Percentiles rank a stretch among this genome's conserved stretches.
These are phyloP conservation scores for Wickerhamiella galacta DNA, from an alignment of 805 yeast species.

Conservation along the genomic window DNA sequence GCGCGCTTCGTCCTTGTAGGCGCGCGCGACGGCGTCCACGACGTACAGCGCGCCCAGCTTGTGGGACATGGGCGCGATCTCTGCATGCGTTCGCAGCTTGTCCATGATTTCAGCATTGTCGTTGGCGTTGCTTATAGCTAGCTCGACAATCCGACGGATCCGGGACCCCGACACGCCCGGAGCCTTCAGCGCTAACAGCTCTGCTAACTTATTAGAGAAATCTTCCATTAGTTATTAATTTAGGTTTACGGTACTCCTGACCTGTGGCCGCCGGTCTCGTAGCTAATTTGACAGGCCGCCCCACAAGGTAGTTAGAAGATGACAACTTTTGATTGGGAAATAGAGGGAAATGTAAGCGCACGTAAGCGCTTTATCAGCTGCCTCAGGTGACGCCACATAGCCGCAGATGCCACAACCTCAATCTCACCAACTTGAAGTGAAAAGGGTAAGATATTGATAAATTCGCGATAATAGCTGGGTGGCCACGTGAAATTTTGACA, in stretches of 20 bases:
- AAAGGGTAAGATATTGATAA: no score
- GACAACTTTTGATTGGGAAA: no score
- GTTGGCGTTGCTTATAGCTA: conserved; percentile 53
- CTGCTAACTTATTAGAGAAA: conserved; percentile 8
- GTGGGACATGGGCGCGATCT: conserved; percentile 57
- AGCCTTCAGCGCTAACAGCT: conserved; percentile 25
- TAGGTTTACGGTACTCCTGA: background rate
- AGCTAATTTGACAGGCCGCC: no score
- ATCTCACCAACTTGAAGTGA: no score
- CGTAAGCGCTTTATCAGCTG: no score
- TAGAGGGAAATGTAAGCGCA: background rate
- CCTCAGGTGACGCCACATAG: no score
- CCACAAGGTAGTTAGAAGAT: no score
- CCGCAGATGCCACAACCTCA: no score
- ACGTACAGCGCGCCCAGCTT: conserved; percentile 85
- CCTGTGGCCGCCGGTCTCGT: no score
- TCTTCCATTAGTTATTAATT: conserved; percentile 2
- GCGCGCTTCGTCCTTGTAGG: conserved; percentile 58
- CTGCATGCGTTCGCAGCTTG: conserved; percentile 47
- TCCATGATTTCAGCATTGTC: conserved; percentile 25
- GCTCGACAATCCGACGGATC: conserved; percentile 66
- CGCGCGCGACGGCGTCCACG: conserved; percentile 82
- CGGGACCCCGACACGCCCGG: conserved; percentile 95
- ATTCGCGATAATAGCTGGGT: no score
- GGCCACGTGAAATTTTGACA: no score